A percentile compares a stretch with the other conserved stretches of the same genome.
These are phyloP conservation scores for Quercus parvula DNA, from an alignment of 306 rosid genomes.

Conservation along the genomic window DNA sequence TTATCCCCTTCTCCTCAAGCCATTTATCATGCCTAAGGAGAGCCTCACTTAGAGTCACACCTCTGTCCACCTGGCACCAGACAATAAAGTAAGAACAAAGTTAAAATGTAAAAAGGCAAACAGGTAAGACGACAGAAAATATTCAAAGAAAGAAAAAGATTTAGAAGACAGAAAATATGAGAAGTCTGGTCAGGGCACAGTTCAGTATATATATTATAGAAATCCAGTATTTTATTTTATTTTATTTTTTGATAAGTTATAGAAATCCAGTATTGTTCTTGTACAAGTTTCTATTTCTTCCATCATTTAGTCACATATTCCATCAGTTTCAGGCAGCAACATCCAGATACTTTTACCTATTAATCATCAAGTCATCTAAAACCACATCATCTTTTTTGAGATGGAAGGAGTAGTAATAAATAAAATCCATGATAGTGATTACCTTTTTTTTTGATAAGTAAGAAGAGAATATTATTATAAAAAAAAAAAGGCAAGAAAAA, in stretches of 20 bases:
- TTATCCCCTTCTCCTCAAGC: conserved; percentile 93
- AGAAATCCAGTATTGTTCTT: conserved; percentile 9
- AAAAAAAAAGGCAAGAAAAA: too few species aligned
- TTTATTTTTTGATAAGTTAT: neutral
- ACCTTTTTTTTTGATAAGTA: too few species aligned
- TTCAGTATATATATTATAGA: neutral
- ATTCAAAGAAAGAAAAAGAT: too few species aligned
- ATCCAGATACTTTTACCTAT: neutral
- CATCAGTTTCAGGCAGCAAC: neutral
- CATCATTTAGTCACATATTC: neutral
- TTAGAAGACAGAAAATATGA: neutral
- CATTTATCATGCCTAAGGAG: conserved; percentile 92
- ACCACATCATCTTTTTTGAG: too few species aligned
- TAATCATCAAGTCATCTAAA: too few species aligned
- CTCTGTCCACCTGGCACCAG: conserved; percentile 80
- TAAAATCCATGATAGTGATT: too few species aligned
- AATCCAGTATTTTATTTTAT: neutral
- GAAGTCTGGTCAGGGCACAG: conserved; percentile 3
- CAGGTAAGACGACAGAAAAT: neutral
- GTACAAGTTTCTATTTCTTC: neutral
- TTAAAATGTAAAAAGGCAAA: conserved; percentile 4
- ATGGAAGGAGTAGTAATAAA: too few species aligned
- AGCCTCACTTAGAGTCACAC: conserved; percentile 84
- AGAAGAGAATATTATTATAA: too few species aligned
- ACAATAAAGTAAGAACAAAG: conserved; percentile 11